phyloP scores from a whole-genome alignment of 371 early-diverging fungal species.

The Zopfochytrium polystomum region DNA sequence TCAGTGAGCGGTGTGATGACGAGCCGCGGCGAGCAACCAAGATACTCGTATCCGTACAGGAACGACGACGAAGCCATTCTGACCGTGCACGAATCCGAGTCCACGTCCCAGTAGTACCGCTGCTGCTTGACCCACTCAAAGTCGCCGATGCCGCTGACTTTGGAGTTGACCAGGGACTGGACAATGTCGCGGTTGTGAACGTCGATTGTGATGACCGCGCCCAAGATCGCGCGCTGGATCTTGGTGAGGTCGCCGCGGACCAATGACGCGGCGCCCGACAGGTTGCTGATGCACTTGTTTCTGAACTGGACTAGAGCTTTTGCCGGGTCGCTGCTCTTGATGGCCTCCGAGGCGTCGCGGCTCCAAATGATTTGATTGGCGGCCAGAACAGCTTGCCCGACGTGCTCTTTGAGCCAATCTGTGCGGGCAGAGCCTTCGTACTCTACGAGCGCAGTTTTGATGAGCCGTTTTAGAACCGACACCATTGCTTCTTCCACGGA shows the following conservation, averaged over 20 bases:
- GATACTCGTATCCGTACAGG: slow-evolving; percentile 49
- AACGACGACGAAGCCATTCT: slow-evolving; percentile 45
- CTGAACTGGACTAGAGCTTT: slow-evolving; percentile 28
- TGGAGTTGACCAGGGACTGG: slow-evolving; percentile 33
- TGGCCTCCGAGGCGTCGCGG: slow-evolving; percentile 37
- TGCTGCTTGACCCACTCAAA: slow-evolving; percentile 49
- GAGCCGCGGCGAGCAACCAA: slow-evolving; percentile 45
- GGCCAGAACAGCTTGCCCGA: slow-evolving; percentile 44
- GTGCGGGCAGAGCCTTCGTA: slow-evolving; percentile 36
- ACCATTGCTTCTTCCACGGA: slow-evolving; percentile 49
- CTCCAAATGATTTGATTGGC: slow-evolving; percentile 47
- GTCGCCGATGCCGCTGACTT: slow-evolving; percentile 32
- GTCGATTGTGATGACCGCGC: slow-evolving; percentile 49
- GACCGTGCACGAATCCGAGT: slow-evolving; percentile 43
- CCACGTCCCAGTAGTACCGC: slow-evolving; percentile 48
- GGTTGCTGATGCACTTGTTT: slow-evolving; percentile 33
- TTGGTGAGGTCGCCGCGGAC: slow-evolving; percentile 44
- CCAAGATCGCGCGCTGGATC: slow-evolving; percentile 42
- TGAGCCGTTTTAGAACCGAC: slow-evolving; percentile 29
- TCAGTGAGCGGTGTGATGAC: slow-evolving; percentile 50
- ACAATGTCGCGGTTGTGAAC: slow-evolving; percentile 50
- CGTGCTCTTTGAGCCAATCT: slow-evolving; percentile 44
- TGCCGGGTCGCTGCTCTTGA: slow-evolving; percentile 30
- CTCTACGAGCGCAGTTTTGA: slow-evolving; percentile 39
- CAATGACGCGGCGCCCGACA: slow-evolving; percentile 36